Evolutionary conservation across 768 basidiomycete species (phyloP).

Genomic region (Saitozyma podzolica): DNA sequence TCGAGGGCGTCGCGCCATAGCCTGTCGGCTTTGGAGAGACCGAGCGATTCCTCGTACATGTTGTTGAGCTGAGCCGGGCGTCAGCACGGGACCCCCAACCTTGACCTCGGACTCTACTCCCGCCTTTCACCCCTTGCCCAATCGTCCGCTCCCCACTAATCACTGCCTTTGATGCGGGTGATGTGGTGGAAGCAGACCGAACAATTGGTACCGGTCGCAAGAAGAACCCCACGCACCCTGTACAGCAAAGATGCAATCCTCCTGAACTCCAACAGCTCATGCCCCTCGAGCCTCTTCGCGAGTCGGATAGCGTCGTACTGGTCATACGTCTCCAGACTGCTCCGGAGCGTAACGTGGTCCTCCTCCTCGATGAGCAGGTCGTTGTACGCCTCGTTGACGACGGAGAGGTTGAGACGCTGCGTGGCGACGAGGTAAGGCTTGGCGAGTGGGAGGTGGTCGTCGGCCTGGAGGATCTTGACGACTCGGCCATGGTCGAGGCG

Average conservation of each 20-base stretch:
- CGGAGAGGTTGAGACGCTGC: conserved; percentile 92
- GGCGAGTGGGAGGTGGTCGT: conserved; percentile 90
- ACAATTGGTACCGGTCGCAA: too few species aligned
- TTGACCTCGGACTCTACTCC: too few species aligned
- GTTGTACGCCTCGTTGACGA: conserved; percentile 97
- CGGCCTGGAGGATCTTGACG: conserved; percentile 79
- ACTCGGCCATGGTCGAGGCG: conserved; percentile 95
- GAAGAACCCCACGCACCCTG: conserved; percentile 62
- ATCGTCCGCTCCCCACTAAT: too few species aligned
- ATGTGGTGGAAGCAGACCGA: too few species aligned
- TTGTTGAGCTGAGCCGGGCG: conserved; percentile 72
- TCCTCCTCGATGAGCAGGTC: conserved; percentile 98
- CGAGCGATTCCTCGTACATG: conserved; percentile 95
- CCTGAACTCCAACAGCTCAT: conserved; percentile 91
- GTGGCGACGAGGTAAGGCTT: conserved; percentile 96
- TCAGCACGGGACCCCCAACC: conserved; percentile 5
- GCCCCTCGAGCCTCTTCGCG: conserved; percentile 80
- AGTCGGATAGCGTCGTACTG: conserved; percentile 92
- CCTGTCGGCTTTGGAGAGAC: conserved; percentile 92
- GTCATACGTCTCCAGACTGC: conserved; percentile 97
- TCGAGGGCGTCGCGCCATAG: conserved; percentile 95
- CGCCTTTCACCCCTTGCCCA: too few species aligned
- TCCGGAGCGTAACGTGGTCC: conserved; percentile 95
- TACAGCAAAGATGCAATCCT: conserved; percentile 91
- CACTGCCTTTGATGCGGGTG: too few species aligned